Base-by-base conservation (phyloP, 2,329 filamentous ascomycete genomes). In the Sclerotinia sclerotiorum region DNA sequence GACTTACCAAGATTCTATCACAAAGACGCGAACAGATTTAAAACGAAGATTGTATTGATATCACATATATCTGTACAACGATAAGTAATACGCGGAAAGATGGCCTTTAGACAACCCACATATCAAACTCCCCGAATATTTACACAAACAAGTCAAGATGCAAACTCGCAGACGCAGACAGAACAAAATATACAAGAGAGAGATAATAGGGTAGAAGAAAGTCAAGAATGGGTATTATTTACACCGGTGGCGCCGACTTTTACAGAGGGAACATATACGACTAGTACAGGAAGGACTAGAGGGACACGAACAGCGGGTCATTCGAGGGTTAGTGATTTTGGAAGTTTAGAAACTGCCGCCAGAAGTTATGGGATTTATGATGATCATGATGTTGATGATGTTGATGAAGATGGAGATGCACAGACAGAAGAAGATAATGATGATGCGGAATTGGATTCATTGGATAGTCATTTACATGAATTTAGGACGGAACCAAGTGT, bases 151-250 rank as follows among this genome's bases (percentile, higher is more conserved):
- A 76, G 79, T 42, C 69, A 72, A 55, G 48, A 68, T 60, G 46
- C 64, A 71, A 75, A 61, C 72, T 74, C 63, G 77, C 78, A 69
- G 76, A 75, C 72, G 75, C 74, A 68, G 68, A 73, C 69, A 72
- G 78, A 64, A 32, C 69, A 58, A 35, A 52, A 67, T 56, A 39
- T 35, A 32, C 70, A 71, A 60, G 65, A 72, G n/a, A 44, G 55
- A 32, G 29, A 39, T 42, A 24, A 32, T n/a, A 15, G 32, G 27
- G 81, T 88, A 69, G 88, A 91, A 70, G 90, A 94, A 72, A 90
- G 92, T 17, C 90, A 95, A 79, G 94, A 97, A 85, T 99, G 95
- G 95, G 90, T 98, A 67, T 87, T 99, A 72, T 99, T 99, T 82
- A 92, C 93, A 10, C 92, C 92, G 1, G 84, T 85, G 11, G 88